phyloP scores from a whole-genome alignment of 495 filamentous ascomycete species.

The Daldinia grandis region DNA sequence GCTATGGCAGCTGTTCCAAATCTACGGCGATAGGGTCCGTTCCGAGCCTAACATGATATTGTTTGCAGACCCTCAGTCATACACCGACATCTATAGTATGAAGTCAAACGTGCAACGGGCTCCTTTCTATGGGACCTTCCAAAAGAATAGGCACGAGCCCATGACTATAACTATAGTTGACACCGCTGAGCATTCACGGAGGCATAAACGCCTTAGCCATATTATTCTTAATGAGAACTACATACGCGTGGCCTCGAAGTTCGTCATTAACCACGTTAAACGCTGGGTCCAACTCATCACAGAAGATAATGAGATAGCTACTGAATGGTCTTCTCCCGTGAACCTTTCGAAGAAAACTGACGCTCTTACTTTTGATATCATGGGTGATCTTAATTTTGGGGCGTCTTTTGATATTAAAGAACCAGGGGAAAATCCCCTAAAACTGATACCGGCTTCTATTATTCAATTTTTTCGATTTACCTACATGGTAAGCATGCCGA shows the following conservation, averaged over 20 bases:
- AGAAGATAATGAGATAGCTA: constrained; percentile 14
- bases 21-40: constrained; percentile 45
- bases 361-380: constrained; percentile 43
- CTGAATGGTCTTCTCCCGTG: constrained; percentile 39
- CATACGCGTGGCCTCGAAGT: constrained; percentile 31
- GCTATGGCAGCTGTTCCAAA: constrained; percentile 38
- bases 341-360: constrained; percentile 38
- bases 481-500: constrained; percentile 36
- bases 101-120: constrained; percentile 44
- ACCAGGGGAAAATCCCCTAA: constrained; percentile 38
- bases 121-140: constrained; percentile 38
- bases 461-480: constrained; percentile 30
- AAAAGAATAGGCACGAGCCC: constrained; percentile 23
- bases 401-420: constrained; percentile 61
- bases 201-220: constrained; percentile 39
- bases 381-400: constrained; percentile 62
- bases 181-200: constrained; percentile 38
- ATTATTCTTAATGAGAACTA: constrained; percentile 40
- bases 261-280: constrained; percentile 43
- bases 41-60: constrained; percentile 41
- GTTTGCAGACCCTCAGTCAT: constrained; percentile 34
- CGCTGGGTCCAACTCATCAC: constrained; percentile 43
- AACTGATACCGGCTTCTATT: constrained; percentile 37
- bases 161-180: constrained; percentile 41
- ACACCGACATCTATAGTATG: constrained; percentile 42